These are phyloP conservation scores for Penicillium coprophilum DNA, from an alignment of 495 filamentous ascomycete species.

Conservation along the genomic window DNA sequence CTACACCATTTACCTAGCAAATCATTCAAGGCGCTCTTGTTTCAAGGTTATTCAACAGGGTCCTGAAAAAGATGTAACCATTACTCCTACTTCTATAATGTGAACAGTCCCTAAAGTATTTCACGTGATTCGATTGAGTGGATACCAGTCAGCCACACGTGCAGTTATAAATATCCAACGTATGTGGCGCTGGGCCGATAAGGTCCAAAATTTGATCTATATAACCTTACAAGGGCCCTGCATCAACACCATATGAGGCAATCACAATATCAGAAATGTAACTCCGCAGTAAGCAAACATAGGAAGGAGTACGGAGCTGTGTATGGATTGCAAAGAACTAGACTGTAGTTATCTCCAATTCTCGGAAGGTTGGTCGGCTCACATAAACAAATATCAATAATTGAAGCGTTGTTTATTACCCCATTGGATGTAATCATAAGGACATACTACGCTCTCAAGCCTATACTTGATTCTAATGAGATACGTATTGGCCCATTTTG, in stretches of 20 bases:
- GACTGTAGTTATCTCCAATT: no score
- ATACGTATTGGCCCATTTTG: no score
- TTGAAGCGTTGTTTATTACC: no score
- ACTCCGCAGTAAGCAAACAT: neutral
- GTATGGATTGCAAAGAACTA: neutral
- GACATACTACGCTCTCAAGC: no score
- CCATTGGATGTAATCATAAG: no score
- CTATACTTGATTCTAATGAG: no score
- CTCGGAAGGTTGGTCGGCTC: no score
- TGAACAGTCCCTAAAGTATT: neutral
- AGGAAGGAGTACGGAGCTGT: neutral
- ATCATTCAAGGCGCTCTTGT: neutral
- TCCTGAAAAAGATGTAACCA: neutral
- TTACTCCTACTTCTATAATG: neutral
- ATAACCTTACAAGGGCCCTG: neutral
- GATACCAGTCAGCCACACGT: neutral
- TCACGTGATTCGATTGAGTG: neutral
- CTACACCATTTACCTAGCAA: neutral
- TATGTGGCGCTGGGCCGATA: neutral
- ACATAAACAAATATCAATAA: no score
- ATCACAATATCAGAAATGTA: neutral
- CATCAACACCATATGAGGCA: no score
- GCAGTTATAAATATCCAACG: neutral
- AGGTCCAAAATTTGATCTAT: neutral
- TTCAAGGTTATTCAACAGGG: neutral